Conservation (phyloP, 2,329 filamentous ascomycete genomes). For the Myrmaecium sp. region DNA sequence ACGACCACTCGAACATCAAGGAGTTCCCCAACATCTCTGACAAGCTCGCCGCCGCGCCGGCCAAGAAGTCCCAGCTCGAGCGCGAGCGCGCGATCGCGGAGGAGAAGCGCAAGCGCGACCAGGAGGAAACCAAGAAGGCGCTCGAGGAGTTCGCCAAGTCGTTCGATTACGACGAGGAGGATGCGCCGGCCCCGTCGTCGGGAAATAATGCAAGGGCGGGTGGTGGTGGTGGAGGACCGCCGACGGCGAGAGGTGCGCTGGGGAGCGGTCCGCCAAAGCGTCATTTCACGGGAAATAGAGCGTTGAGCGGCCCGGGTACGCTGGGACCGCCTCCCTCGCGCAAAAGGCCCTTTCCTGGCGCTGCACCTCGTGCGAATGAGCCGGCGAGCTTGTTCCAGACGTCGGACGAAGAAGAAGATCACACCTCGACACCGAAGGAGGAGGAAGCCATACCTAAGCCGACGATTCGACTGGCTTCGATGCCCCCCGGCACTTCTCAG, state of each 20-base stretch:
- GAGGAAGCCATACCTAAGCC: constrained; percentile 35
- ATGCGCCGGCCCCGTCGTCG: constrained; percentile 6
- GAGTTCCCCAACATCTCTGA: constrained; percentile 56
- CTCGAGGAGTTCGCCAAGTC: constrained; percentile 78
- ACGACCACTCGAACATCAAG: constrained; percentile 4
- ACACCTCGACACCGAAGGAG: constrained; percentile 21
- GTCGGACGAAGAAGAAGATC: constrained; percentile 27
- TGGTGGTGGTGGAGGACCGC: constrained; percentile 5
- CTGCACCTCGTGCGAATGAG: constrained; percentile 13
- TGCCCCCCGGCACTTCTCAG: constrained; percentile 35
- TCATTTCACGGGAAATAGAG: constrained; percentile 38
- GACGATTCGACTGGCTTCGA: constrained; percentile 35
- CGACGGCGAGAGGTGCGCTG: constrained; percentile 13
- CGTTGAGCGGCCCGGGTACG: constrained; percentile 32
- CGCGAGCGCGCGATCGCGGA: constrained; percentile 77
- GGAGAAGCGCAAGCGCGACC: constrained; percentile 69
- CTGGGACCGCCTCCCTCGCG: constrained; percentile 27
- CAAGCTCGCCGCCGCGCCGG: constrained; percentile 63
- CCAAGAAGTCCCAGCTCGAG: constrained; percentile 78
- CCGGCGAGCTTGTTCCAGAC: constrained; percentile 21
- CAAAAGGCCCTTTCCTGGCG: constrained; percentile 27
- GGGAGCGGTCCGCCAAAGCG: constrained; percentile 20
- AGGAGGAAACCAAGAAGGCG: constrained; percentile 72
- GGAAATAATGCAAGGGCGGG: constrained; percentile 4
- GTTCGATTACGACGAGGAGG: constrained; percentile 35